Evolutionary conservation across 1,284 basidiomycete species (phyloP), one percentile per base, ranked within the genome.

Genomic region (Leccinum fallax): DNA sequence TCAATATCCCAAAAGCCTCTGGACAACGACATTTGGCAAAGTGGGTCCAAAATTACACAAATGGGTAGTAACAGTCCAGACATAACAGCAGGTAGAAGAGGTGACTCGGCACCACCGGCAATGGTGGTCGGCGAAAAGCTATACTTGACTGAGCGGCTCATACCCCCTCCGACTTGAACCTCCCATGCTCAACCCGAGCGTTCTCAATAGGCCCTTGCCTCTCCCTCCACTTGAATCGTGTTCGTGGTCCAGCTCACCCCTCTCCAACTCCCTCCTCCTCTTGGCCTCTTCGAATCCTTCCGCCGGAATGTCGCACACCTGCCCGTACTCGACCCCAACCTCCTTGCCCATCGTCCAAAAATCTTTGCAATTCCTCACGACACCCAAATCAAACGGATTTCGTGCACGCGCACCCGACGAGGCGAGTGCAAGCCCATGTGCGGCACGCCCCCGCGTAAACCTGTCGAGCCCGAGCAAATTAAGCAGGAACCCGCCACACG

Each of bases 351-450:
- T 85, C 53, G 88, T 88, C 97, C 97, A 99, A 74, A 99, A 99
- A 78, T 99, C 97, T 66, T 85, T 86, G 77, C 97, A 99, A 76
- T 99, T 99, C 68, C 85, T 82, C 15, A 89, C 74, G 13, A 92
- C 56, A 2, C 97, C 97, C 26, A 92, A 71, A 77, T 98, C 94
- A 77, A 99, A 99, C 46, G 97, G 97, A 77, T 99, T 99, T 79
- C 43, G 86, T 80, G 55, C 82, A 72, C 62, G 74, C 7, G 70
- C 59, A 26, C 62, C 28, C 26, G 74, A 71, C 28, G 71, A 73
- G 6, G 66, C 71, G 48, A 73, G 66, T 5, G 88, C 82, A 48
- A 98, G 85, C 9, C 95, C 95, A 67, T 92, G 88, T 3, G 90
- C 90, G 0, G 93, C 95, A 67, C 89, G 90, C 30, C 94, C 95